Percentiles rank a stretch among this genome's conserved stretches.
Evolutionary conservation across 108 stramenopile species (phyloP).

Genomic region (Discostella stelligeroides): DNA sequence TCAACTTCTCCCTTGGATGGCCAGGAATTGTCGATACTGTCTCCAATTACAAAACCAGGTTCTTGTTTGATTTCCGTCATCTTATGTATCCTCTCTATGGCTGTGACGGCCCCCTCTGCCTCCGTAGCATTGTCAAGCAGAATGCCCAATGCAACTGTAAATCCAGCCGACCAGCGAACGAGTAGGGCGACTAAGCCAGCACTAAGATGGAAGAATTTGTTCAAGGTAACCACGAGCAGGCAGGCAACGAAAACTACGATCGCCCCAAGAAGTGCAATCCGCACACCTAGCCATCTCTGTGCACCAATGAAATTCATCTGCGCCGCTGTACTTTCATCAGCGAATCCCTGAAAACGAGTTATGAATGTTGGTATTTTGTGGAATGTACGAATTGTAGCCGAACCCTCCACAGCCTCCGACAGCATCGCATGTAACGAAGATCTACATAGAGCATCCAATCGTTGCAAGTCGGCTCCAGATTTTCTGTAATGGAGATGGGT

Average conservation of each 20-base stretch:
- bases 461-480: constrained; percentile 80
- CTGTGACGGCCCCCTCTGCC: constrained; percentile 82
- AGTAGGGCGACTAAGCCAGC: constrained; percentile 83
- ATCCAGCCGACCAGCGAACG: constrained; percentile 72
- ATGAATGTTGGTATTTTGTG: constrained; percentile 56
- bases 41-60: constrained; percentile 38
- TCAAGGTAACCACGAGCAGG: constrained; percentile 64
- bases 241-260: constrained; percentile 65
- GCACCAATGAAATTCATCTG: constrained; percentile 79
- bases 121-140: constrained; percentile 71
- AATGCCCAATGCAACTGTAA: constrained; percentile 82
- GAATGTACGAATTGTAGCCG: constrained; percentile 80
- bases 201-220: constrained; percentile 45
- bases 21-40: constrained; percentile 58
- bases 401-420: constrained; percentile 78
- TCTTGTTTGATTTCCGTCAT: constrained; percentile 79
- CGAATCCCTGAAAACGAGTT: constrained; percentile 48
- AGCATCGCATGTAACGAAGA: constrained; percentile 84
- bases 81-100: constrained; percentile 77
- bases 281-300: constrained; percentile 82
- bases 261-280: constrained; percentile 83
- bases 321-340: constrained; percentile 63
- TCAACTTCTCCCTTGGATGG: constrained; percentile 64
- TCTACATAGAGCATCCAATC: constrained; percentile 77
- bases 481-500: constrained; percentile 74